Evolutionary conservation across 2,329 filamentous ascomycete genomes (phyloP).

Genomic region (Diaporthe eres): DNA sequence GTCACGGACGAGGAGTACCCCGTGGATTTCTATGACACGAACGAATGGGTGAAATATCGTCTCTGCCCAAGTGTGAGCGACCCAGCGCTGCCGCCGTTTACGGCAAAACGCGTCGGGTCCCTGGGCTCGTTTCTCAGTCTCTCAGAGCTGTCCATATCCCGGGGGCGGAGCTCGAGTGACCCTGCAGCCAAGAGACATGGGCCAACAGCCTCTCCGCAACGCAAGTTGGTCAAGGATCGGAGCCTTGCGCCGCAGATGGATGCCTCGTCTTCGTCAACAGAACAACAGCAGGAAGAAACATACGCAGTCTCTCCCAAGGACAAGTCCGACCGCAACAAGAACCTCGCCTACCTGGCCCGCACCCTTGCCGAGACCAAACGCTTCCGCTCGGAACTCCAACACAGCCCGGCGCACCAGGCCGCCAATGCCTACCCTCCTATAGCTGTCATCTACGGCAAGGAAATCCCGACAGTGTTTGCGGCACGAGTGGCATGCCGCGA

Average conservation of each 20-base stretch:
- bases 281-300: conserved; percentile 45
- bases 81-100: conserved; percentile 73
- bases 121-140: conserved; percentile 64
- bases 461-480: conserved; percentile 86
- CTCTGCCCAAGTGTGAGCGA: conserved; percentile 81
- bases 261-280: conserved; percentile 45
- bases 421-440: conserved; percentile 86
- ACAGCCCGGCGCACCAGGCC: conserved; percentile 69
- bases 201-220: conserved; percentile 47
- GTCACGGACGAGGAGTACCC: conserved; percentile 83
- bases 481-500: conserved; percentile 81
- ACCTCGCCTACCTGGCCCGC: conserved; percentile 78
- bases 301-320: conserved; percentile 40
- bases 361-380: conserved; percentile 78
- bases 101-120: conserved; percentile 52
- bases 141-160: conserved; percentile 57
- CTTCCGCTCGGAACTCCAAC: conserved; percentile 83
- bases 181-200: conserved; percentile 46
- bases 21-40: conserved; percentile 85
- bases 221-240: conserved; percentile 52
- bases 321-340: conserved; percentile 65
- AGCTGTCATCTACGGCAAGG: conserved; percentile 88
- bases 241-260: conserved; percentile 64
- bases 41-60: conserved; percentile 84
- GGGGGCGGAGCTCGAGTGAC: conserved; percentile 61